These are phyloP conservation scores for Pseudocercospora vitis DNA, from an alignment of 2,329 filamentous ascomycete species.

Conservation along the genomic window DNA sequence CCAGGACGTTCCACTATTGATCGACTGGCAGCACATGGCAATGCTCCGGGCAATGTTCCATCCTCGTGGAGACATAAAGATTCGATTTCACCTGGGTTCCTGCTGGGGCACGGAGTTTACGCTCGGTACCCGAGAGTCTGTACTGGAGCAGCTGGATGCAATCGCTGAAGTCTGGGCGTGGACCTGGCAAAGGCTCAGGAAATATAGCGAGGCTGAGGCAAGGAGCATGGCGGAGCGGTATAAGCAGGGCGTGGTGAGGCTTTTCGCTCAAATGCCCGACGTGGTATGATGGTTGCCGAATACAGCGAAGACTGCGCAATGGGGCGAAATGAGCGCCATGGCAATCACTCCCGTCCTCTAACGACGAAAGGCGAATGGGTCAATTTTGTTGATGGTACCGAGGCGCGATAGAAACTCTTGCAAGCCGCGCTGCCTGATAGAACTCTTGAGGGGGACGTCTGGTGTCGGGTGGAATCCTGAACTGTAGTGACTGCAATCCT, in stretches of 20 bases:
- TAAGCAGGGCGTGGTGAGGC: slow-evolving; percentile 18
- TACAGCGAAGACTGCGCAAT: no score
- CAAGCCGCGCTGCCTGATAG: no score
- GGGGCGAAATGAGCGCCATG: no score
- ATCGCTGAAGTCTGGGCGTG: slow-evolving; percentile 20
- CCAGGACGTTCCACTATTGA: slow-evolving; percentile 12
- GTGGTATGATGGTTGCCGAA: not conserved
- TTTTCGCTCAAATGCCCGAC: slow-evolving; percentile 25
- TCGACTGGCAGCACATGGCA: slow-evolving; percentile 25
- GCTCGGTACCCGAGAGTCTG: slow-evolving; percentile 14
- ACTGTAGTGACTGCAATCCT: no score
- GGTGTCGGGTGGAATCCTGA: no score
- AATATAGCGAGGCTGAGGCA: slow-evolving; percentile 20
- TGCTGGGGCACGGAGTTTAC: slow-evolving; percentile 22
- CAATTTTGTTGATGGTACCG: not conserved
- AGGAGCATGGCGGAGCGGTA: slow-evolving; percentile 20
- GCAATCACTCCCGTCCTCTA: no score
- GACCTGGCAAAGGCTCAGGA: slow-evolving; percentile 23
- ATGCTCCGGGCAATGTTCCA: slow-evolving; percentile 18
- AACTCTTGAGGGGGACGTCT: no score
- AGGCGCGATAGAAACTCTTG: no score
- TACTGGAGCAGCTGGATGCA: slow-evolving; percentile 20
- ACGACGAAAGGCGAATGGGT: no score
- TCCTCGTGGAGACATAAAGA: slow-evolving; percentile 19
- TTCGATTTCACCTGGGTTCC: slow-evolving; percentile 23